A percentile compares a stretch with the other conserved stretches of the same genome.
Conservation (phyloP, 225 moss, liverwort and hornwort genomes). For the Thuidium tamariscinum region DNA sequence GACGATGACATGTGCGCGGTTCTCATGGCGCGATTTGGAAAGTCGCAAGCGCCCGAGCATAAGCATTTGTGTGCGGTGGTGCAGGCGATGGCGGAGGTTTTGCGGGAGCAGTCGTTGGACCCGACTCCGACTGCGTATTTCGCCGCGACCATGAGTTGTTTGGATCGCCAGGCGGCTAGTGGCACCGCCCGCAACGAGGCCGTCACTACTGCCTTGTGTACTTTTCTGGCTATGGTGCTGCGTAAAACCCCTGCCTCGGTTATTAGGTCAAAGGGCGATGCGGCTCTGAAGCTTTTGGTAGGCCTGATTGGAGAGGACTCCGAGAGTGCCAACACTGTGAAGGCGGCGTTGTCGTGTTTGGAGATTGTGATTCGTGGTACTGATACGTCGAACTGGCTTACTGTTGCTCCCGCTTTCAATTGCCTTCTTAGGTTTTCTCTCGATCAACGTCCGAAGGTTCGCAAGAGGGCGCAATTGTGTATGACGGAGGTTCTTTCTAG, state of each 20-base stretch:
- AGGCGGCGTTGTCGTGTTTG: constrained; percentile 55
- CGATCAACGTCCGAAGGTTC: constrained; percentile 90
- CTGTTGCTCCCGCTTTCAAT: constrained; percentile 54
- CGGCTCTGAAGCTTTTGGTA: constrained; percentile 50
- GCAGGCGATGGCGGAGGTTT: constrained; percentile 62
- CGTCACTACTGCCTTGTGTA: constrained; percentile 78
- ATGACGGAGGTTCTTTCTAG: constrained; percentile 57
- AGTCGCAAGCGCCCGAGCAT: constrained; percentile 88
- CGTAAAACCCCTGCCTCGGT: constrained; percentile 61
- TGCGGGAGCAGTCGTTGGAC: constrained; percentile 57
- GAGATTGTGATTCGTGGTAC: constrained; percentile 42
- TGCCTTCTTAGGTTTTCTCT: constrained; percentile 54
- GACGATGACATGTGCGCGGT: constrained; percentile 52
- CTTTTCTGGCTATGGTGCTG: constrained; percentile 71
- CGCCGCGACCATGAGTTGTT: constrained; percentile 74
- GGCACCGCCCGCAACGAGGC: constrained; percentile 47
- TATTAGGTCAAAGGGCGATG: constrained; percentile 64
- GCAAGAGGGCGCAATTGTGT: constrained; percentile 79
- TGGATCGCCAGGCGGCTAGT: constrained; percentile 61
- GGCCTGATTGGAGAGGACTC: constrained; percentile 31
- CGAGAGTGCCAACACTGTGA: constrained; percentile 56
- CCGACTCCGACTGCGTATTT: constrained; percentile 74
- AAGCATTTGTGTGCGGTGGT: constrained; percentile 78
- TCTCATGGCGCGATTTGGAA: constrained; percentile 53
- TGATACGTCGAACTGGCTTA: constrained; percentile 71